Evolutionary conservation across 1,284 basidiomycete species (phyloP).

Genomic region (Porodaedalea pini): DNA sequence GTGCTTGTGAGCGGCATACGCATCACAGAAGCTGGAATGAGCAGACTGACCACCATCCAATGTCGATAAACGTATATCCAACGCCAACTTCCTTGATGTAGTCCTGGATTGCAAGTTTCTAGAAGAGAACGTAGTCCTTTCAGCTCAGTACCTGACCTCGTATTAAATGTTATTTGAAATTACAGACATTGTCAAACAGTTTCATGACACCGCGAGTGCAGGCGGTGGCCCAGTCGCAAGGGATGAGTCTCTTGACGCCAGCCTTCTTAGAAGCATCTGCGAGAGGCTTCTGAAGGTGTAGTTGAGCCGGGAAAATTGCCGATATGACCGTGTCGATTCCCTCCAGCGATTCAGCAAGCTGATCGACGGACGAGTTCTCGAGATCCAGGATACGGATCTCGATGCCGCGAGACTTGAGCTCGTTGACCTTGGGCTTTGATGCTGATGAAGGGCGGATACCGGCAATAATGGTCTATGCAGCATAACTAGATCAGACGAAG

Average conservation of each 20-base stretch:
- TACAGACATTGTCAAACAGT: conserved; percentile 6
- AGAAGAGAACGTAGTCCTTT: background rate
- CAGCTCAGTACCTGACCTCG: background rate
- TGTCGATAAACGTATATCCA: conserved; percentile 20
- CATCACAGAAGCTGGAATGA: background rate
- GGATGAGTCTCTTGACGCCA: conserved; percentile 19
- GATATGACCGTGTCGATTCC: conserved; percentile 16
- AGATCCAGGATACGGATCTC: conserved; percentile 15
- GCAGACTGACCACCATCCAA: conserved; percentile 20
- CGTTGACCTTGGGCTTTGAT: conserved; percentile 4
- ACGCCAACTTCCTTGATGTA: conserved; percentile 15
- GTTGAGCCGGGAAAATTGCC: background rate
- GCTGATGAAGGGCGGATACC: conserved; percentile 14
- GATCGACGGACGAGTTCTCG: background rate
- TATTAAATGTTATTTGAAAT: background rate
- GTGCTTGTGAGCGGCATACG: background rate
- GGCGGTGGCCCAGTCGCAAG: conserved; percentile 19
- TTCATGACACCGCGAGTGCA: conserved; percentile 7
- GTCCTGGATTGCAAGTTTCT: conserved; percentile 18
- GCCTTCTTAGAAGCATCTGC: conserved; percentile 17
- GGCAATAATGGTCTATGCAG: conserved; percentile 10
- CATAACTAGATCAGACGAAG: background rate
- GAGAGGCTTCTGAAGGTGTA: background rate
- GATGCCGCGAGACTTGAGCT: conserved; percentile 11
- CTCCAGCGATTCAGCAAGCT: background rate